Conservation (phyloP, 495 filamentous ascomycete species). For the Trypethelium eluteriae region DNA sequence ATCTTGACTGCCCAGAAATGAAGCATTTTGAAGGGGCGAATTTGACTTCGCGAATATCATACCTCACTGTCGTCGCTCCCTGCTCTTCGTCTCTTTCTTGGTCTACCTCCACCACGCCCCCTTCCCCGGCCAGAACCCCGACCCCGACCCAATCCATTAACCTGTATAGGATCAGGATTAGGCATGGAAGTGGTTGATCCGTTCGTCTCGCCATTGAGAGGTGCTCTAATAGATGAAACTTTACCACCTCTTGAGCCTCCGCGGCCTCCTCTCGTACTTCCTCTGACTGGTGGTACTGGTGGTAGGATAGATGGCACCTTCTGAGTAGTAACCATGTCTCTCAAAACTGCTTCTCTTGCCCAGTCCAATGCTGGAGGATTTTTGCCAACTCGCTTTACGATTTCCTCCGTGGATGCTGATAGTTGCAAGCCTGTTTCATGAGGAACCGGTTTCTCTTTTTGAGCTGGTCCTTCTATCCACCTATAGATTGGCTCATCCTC, state of each 20-base stretch:
- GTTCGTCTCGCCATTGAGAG: slow-evolving; percentile 8
- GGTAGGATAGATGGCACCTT: slow-evolving; percentile 23
- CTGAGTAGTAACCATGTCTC: slow-evolving; percentile 38
- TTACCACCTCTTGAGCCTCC: slow-evolving; percentile 41
- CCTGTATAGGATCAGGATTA: slow-evolving; percentile 15
- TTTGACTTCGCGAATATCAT: not conserved
- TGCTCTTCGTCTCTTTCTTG: slow-evolving; percentile 37
- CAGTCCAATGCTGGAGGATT: slow-evolving; percentile 35
- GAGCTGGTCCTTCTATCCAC: too few species aligned
- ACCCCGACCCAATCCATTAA: slow-evolving; percentile 6
- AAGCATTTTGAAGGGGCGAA: not conserved
- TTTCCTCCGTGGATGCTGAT: slow-evolving; percentile 28
- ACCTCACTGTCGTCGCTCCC: slow-evolving; percentile 30
- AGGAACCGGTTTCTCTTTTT: too few species aligned
- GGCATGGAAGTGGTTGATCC: slow-evolving; percentile 21
- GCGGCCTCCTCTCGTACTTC: slow-evolving; percentile 36
- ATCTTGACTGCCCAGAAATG: not conserved
- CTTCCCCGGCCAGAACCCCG: slow-evolving; percentile 29
- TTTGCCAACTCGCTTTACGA: slow-evolving; percentile 25
- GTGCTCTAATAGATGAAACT: slow-evolving; percentile 22
- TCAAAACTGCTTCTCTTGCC: slow-evolving; percentile 39
- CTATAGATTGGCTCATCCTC: too few species aligned
- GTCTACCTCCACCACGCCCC: slow-evolving; percentile 30
- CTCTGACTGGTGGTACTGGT: slow-evolving; percentile 30
- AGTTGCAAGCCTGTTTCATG: slow-evolving; percentile 17